These are phyloP conservation scores for Penicillium sp. DNA, from an alignment of 2,329 filamentous ascomycete genomes.

Conservation along the genomic window DNA sequence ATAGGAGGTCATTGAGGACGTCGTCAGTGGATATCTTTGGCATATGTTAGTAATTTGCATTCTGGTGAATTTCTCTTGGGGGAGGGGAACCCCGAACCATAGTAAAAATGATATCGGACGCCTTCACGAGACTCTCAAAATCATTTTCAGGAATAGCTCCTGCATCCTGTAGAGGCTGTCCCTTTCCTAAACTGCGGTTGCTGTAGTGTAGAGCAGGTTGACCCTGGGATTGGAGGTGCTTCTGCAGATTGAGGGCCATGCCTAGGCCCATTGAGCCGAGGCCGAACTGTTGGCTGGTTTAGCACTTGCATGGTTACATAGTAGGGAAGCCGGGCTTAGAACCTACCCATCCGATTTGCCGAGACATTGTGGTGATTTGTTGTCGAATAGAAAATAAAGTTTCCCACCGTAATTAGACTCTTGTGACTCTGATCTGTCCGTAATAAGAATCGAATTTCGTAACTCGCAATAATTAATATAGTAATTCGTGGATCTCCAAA, in stretches of 20 bases:
- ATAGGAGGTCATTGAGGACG: not conserved
- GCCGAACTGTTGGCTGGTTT: slow-evolving; percentile 33
- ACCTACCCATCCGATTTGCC: no score
- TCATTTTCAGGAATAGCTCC: not conserved
- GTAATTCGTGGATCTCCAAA: no score
- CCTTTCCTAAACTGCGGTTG: slow-evolving; percentile 7
- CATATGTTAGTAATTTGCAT: not conserved
- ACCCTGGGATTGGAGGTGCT: slow-evolving; percentile 35
- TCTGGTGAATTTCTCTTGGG: no score
- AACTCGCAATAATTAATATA: no score
- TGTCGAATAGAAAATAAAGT: no score
- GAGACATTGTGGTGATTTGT: no score
- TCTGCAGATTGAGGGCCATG: slow-evolving; percentile 58
- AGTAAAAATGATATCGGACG: slow-evolving; percentile 7
- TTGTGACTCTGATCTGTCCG: no score
- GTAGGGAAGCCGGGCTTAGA: no score
- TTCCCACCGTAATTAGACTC: no score
- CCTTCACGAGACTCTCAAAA: not conserved
- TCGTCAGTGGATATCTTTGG: not conserved
- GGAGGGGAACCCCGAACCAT: not conserved
- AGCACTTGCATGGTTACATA: not conserved
- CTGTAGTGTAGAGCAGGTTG: slow-evolving; percentile 44
- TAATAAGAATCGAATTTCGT: no score
- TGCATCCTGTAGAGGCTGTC: not conserved
- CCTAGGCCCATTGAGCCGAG: slow-evolving; percentile 58